These are phyloP conservation scores for Podospora bellae-mahoneyi DNA, from an alignment of 495 filamentous ascomycete genomes.

Conservation along the genomic window DNA sequence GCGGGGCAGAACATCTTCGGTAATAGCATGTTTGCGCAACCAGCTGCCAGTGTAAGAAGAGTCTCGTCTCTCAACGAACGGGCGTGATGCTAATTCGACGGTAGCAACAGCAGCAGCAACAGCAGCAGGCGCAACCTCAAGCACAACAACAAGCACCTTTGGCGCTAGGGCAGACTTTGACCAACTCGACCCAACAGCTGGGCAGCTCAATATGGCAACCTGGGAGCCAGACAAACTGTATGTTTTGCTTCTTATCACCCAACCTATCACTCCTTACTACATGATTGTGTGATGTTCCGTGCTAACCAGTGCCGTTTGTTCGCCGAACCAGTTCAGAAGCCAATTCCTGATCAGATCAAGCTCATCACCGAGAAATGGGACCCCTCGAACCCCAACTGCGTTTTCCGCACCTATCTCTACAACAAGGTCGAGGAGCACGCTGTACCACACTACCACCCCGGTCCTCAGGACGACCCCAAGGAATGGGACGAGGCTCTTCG, in stretches of 20 bases:
- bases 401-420: slow-evolving; percentile 90
- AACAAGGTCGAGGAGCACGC: slow-evolving; percentile 78
- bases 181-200: slow-evolving; percentile 32
- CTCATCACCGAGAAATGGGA: slow-evolving; percentile 83
- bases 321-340: slow-evolving; percentile 59
- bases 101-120: slow-evolving; percentile 33
- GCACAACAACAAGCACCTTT: slow-evolving; percentile 29
- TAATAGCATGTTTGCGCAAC: slow-evolving; percentile 29
- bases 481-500: slow-evolving; percentile 93
- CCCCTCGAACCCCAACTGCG: slow-evolving; percentile 62
- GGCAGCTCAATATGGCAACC: slow-evolving; percentile 49
- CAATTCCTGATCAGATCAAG: slow-evolving; percentile 79
- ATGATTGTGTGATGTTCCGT: neutral
- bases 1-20: slow-evolving; percentile 27
- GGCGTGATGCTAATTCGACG: slow-evolving; percentile 12
- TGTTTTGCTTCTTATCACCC: slow-evolving; percentile 23
- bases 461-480: slow-evolving; percentile 68
- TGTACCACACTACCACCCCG: slow-evolving; percentile 78
- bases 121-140: slow-evolving; percentile 35
- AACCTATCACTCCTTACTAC: neutral
- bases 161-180: slow-evolving; percentile 35
- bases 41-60: slow-evolving; percentile 20
- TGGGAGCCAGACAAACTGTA: slow-evolving; percentile 43
- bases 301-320: slow-evolving; percentile 18
- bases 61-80: slow-evolving; percentile 4